Evolutionary conservation across 257 asterid species (phyloP).

Genomic region (Primulina tabacum): DNA sequence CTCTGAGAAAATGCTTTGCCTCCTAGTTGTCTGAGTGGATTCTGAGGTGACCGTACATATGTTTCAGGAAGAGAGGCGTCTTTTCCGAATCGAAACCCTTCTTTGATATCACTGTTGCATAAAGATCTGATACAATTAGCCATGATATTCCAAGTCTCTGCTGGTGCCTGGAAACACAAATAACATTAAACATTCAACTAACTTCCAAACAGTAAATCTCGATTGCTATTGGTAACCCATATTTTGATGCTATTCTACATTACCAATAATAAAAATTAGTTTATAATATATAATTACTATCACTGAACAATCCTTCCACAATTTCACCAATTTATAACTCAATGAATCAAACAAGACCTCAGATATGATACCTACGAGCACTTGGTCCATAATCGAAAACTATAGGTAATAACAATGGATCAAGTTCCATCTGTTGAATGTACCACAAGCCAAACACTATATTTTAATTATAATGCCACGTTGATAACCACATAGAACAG

Average conservation of each 20-base stretch:
- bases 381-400: not conserved
- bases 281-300: not conserved
- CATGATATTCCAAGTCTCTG: constrained; percentile 63
- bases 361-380: not conserved
- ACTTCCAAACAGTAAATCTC: not conserved
- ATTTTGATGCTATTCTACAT: not conserved
- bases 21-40: constrained; percentile 64
- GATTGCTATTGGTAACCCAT: not conserved
- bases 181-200: not conserved
- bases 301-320: not conserved
- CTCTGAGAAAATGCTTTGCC: constrained; percentile 75
- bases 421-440: not conserved
- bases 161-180: constrained; percentile 59
- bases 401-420: not conserved
- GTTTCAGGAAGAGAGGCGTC: constrained; percentile 90
- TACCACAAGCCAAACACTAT: not conserved
- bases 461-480: not conserved
- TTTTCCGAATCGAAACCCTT: constrained; percentile 76
- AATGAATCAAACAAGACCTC: not conserved
- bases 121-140: constrained; percentile 70
- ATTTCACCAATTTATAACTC: not conserved
- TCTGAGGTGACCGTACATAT: constrained; percentile 40
- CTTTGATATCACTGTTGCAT: constrained; percentile 72
- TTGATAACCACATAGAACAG: not conserved
- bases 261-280: not conserved